Conservation (phyloP, 768 basidiomycete genomes). For the Roridomyces roridus region DNA sequence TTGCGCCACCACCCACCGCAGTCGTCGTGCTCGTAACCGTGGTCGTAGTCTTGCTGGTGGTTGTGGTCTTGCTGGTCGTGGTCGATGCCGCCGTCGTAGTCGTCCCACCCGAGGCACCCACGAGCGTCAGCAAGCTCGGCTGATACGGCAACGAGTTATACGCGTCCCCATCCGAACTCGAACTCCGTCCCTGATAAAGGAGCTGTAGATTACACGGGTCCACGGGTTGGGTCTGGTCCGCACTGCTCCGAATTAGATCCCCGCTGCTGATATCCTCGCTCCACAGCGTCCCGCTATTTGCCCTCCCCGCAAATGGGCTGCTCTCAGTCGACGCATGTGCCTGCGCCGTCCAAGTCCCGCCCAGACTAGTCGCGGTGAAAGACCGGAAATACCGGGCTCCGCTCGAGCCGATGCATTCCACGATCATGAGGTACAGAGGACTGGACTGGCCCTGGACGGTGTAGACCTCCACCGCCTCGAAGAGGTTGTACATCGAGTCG, state of each 20-base stretch:
- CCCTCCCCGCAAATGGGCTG: conserved; percentile 21
- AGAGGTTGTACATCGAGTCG: conserved; percentile 15
- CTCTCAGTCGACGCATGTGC: conserved; percentile 8
- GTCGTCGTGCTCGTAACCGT: too few relatives aligned
- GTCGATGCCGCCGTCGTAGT: too few relatives aligned
- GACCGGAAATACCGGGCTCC: conserved; percentile 27
- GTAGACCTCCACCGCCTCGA: conserved; percentile 25
- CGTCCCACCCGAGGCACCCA: not conserved
- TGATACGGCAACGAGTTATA: conserved; percentile 19
- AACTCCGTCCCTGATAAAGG: conserved; percentile 22
- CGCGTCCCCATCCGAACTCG: conserved; percentile 11
- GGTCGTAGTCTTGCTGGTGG: too few relatives aligned
- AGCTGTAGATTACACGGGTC: conserved; percentile 21
- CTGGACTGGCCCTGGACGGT: conserved; percentile 7
- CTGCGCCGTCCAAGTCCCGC: conserved; percentile 15
- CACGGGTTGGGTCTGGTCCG: conserved; percentile 23
- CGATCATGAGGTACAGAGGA: conserved; percentile 20
- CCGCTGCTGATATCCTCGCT: conserved; percentile 25
- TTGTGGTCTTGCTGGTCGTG: too few relatives aligned
- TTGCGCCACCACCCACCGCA: too few relatives aligned
- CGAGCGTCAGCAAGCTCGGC: conserved; percentile 20
- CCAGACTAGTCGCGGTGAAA: conserved; percentile 19
- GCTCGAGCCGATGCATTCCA: conserved; percentile 22
- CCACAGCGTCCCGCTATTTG: conserved; percentile 24
- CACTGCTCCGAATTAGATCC: conserved; percentile 17